These are phyloP conservation scores for Phytophthora multivora DNA, from an alignment of 352 stramenopile genomes.

Conservation along the genomic window DNA sequence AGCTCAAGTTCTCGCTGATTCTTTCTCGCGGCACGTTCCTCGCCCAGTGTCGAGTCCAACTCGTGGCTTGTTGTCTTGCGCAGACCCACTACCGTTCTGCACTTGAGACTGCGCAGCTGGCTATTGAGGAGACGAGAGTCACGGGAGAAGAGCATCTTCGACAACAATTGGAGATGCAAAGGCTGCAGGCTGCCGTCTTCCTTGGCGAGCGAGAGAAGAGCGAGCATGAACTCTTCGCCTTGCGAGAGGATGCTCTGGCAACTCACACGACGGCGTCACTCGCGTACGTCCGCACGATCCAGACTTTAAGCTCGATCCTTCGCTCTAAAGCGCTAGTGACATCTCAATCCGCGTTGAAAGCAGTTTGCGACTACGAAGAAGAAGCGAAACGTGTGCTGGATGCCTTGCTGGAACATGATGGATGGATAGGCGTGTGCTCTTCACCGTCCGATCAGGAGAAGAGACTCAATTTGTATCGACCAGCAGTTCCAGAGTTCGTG, in stretches of 20 bases:
- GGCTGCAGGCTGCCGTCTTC: slow-evolving; percentile 40
- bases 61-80: slow-evolving; percentile 43
- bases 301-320: slow-evolving; percentile 42
- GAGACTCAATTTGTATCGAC: slow-evolving; percentile 60
- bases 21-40: slow-evolving; percentile 38
- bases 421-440: slow-evolving; percentile 55
- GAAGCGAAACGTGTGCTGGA: slow-evolving; percentile 56
- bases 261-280: slow-evolving; percentile 32
- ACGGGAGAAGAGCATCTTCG: slow-evolving; percentile 47
- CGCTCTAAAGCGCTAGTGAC: slow-evolving; percentile 37
- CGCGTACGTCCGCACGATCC: slow-evolving; percentile 47
- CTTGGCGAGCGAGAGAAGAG: slow-evolving; percentile 41
- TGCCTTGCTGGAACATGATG: slow-evolving; percentile 48
- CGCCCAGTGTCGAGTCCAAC: slow-evolving; percentile 46
- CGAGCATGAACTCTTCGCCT: slow-evolving; percentile 25
- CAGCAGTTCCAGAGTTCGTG: slow-evolving; percentile 56
- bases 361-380: slow-evolving; percentile 23
- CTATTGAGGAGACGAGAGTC: slow-evolving; percentile 42
- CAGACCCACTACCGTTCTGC: slow-evolving; percentile 35
- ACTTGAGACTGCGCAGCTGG: slow-evolving; percentile 30
- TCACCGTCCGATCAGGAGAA: slow-evolving; percentile 25
- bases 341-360: slow-evolving; percentile 13
- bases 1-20: slow-evolving; percentile 44
- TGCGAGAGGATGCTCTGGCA: slow-evolving; percentile 30
- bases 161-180: slow-evolving; percentile 51